A percentile compares a stretch with the other conserved stretches of the same genome.
Conservation (phyloP, 169 alveolate genomes). For the Cyclospora cayetanensis region DNA sequence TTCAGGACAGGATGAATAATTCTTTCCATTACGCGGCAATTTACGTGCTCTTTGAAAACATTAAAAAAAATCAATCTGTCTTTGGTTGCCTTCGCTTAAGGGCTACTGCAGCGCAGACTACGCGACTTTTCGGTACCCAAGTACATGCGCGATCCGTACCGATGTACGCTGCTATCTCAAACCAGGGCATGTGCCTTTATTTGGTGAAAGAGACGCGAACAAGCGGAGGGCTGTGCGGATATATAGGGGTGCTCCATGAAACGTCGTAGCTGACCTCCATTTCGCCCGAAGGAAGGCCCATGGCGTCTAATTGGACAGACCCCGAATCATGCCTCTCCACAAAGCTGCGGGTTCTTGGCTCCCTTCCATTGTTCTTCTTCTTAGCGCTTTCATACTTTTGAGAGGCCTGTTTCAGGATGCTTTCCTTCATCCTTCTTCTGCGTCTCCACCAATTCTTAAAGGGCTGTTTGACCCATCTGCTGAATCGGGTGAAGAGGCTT, state of each 20-base stretch:
- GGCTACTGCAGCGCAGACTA: too few species aligned
- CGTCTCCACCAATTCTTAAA: constrained; percentile 53
- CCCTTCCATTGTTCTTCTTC: neutral
- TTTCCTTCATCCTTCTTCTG: constrained; percentile 15
- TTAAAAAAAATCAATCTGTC: too few species aligned
- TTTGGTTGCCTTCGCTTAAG: too few species aligned
- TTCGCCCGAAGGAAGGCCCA: constrained; percentile 23
- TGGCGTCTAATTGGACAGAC: neutral
- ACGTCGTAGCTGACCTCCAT: neutral
- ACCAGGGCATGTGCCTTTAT: too few species aligned
- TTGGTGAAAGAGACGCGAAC: neutral
- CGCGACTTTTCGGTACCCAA: too few species aligned
- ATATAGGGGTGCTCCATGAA: neutral
- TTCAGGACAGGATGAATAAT: too few species aligned
- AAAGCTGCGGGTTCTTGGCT: neutral
- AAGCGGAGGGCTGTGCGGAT: constrained; percentile 54
- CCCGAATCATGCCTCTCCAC: neutral
- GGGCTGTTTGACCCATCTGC: constrained; percentile 19
- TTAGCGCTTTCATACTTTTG: neutral
- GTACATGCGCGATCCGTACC: too few species aligned
- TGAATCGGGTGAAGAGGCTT: neutral
- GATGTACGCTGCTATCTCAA: too few species aligned
- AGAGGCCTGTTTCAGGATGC: constrained; percentile 2
- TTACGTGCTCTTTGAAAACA: too few species aligned
- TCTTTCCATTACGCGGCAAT: too few species aligned